Conservation (phyloP, 441 rosid genomes). For the Adansonia grandidieri region DNA sequence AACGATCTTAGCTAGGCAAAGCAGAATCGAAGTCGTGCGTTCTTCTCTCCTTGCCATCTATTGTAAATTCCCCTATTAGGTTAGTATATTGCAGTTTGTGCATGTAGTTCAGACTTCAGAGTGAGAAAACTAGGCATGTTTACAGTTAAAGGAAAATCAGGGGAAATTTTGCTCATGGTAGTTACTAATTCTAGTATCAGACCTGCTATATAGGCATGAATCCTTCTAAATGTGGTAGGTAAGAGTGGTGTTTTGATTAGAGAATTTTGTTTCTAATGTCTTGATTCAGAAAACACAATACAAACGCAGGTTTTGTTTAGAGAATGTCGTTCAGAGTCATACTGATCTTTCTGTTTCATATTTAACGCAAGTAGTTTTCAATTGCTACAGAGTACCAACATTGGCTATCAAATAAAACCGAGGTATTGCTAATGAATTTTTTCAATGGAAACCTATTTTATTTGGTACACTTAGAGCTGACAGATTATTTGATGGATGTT, state of each 20-base stretch:
- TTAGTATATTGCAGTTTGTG: not conserved
- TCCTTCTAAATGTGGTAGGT: not conserved
- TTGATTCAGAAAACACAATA: not conserved
- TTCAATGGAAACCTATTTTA: no score
- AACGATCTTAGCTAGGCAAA: not conserved
- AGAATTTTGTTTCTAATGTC: not conserved
- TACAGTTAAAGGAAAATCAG: not conserved
- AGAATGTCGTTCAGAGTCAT: not conserved
- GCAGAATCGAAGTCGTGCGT: not conserved
- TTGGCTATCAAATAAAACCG: no score
- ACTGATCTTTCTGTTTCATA: not conserved
- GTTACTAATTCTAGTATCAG: not conserved
- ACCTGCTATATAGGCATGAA: slow-evolving; percentile 6
- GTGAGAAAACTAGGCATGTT: not conserved
- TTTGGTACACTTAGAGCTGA: no score
- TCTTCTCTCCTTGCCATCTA: not conserved
- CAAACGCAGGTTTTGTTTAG: not conserved
- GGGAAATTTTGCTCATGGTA: slow-evolving; percentile 2
- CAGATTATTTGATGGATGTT: no score
- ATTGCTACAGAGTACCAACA: no score
- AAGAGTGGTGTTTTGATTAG: not conserved
- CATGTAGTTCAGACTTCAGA: not conserved
- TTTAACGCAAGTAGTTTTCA: not conserved
- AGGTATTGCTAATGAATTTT: no score
- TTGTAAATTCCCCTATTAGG: slow-evolving; percentile 8